A percentile compares a stretch with the other conserved stretches of the same genome.
These are phyloP conservation scores for Auricularia heimuer DNA, from an alignment of 768 basidiomycete genomes.

Conservation along the genomic window DNA sequence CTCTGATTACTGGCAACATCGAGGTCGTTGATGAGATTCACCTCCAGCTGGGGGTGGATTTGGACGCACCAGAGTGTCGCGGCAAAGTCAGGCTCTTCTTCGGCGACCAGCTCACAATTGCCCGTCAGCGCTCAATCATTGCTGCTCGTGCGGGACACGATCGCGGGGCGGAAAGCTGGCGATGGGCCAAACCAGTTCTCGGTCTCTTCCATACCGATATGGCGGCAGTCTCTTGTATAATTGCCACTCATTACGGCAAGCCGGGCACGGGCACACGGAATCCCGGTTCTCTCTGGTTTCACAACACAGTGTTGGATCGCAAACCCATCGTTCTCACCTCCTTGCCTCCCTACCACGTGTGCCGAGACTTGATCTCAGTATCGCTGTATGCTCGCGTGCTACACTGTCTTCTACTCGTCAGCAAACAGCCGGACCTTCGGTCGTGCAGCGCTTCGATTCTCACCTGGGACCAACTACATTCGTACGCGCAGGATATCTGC, in stretches of 20 bases:
- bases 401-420: constrained; percentile 18
- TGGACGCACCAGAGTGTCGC: constrained; percentile 2
- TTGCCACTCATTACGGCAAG: constrained; percentile 26
- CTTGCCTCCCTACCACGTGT: constrained; percentile 20
- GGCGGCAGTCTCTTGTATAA: constrained; percentile 20
- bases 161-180: constrained; percentile 3
- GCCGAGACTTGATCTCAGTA: constrained; percentile 21
- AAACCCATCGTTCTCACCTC: constrained; percentile 20
- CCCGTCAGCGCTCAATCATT: constrained; percentile 11
- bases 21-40: constrained; percentile 23
- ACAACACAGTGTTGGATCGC: constrained; percentile 25
- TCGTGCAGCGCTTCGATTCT: constrained; percentile 1
- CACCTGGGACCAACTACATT: background rate
- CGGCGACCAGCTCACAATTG: constrained; percentile 14
- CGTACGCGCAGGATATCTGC: background rate
- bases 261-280: constrained; percentile 18
- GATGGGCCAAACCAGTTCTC: constrained; percentile 16
- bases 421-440: constrained; percentile 6
- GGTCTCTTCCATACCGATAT: constrained; percentile 33
- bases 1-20: constrained; percentile 24
- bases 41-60: constrained; percentile 17
- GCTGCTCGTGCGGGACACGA: constrained; percentile 11
- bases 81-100: constrained; percentile 8
- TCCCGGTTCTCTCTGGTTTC: constrained; percentile 26
- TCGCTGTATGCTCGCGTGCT: constrained; percentile 21